Base-by-base conservation (phyloP, 202 grass and related monocot genomes). In the Zoysia matrella region DNA sequence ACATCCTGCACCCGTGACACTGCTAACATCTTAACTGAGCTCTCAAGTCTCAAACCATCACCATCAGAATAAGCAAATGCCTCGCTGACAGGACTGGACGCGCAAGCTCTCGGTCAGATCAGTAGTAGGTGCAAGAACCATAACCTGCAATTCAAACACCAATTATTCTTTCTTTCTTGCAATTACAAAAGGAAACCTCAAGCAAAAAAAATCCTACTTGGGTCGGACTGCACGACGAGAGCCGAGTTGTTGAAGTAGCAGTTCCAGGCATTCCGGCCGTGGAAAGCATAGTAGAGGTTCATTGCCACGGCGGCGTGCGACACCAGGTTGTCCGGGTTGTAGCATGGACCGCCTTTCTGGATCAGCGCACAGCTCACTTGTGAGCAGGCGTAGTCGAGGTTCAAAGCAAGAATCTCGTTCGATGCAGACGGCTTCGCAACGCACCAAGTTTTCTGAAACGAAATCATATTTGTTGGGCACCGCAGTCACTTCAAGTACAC, bases 211-310 rank as follows among this genome's bases (percentile, higher is more conserved):
- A 36, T 36, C 30, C 30, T 86, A 91, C 88, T 94, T 46, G 92
- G 92, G 67, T 94, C 89, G 9, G 92, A 85, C 52, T 77, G 72
- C 45, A 91, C 86, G 65, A 94, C 52, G 80, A 94, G 16, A 0
- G 73, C 92, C 1, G 92, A 89, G 30, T 87, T 80, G 22, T 74
- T 77, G 89, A 92, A 94, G 86, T 90, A 79, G 86, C 92, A 94
- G 83, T 94, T 94, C 92, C 92, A 94, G 82, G 92, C 43, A 49
- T 94, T 69, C 60, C 92, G 82, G 69, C 92, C 92, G 10, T 84
- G 76, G 81, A 85, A 47, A 62, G 89, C 74, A 43, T 90, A 92
- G 84, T 94, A 94, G 78, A 91, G 84, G 84, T 94, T 94, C 92
- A 94, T 94, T 65, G 89, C 92, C 36, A 92, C 84, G 9, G 89